Evolutionary conservation across 225 moss, liverwort and hornwort genomes (phyloP), one percentile per base, ranked within the genome.

Genomic region (Polytrichum commune): DNA sequence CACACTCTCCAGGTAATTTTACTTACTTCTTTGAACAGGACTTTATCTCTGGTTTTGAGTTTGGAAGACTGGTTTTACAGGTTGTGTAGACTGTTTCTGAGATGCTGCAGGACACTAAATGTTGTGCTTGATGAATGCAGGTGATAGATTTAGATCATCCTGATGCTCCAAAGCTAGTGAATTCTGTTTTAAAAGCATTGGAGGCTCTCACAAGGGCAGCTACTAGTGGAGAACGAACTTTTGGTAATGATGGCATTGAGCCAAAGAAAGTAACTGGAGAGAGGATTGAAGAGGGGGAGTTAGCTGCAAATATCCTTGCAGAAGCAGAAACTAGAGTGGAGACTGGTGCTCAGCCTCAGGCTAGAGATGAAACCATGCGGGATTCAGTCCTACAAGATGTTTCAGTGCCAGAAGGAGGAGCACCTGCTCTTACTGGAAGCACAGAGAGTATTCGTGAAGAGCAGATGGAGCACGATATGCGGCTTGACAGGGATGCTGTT

Each of bases 81-180:
- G 46, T 38, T 58, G 58, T 58, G 7, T 20, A 58, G 58, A 7
- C 20, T 58, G 20, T 20, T 58, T 58, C 58, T 2, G 22, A 58
- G 7, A 13, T 46, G 22, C 58, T 58, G n/a, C 24, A 1, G 24
- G 58, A 58, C 46, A 46, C 9, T 58, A 20, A 58, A 2, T 58
- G n/a, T 58, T 58, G n/a, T 58, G 22, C 0, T 58, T 78, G 27
- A 65, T 75, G 75, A 30, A 60, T 54, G 55, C 76, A 88, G 89
- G 86, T 88, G 60, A 92, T 90, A 69, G 96, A 96, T 77, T 73
- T 96, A 78, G 93, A 96, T 78, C 96, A 96, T 74, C 96, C 96
- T 32, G 92, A 93, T 83, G 93, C 96, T 22, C 93, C 93, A 8
- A 96, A 96, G 71, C 83, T 96, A 68, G 96, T 96, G 23, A 96